phyloP scores from a whole-genome alignment of 257 asterid genomes.

The Solanum bukasovii region DNA sequence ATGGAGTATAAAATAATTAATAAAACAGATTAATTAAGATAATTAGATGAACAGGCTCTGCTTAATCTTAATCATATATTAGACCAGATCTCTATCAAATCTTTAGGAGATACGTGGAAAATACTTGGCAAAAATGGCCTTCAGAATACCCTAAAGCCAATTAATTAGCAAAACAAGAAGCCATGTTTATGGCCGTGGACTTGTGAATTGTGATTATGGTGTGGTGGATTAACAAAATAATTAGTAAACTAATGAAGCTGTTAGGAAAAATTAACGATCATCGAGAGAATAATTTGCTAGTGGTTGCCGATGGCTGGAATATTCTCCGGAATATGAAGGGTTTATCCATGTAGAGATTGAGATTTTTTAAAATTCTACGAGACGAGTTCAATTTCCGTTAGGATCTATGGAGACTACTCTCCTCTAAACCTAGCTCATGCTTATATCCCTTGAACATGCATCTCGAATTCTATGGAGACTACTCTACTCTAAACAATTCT shows the following conservation, averaged over 20 bases:
- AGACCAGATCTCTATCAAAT: not conserved
- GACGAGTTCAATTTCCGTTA: no score
- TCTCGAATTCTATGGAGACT: no score
- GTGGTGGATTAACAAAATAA: not conserved
- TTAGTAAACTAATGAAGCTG: not conserved
- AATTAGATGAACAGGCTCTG: not conserved
- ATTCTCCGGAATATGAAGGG: conserved; percentile 12
- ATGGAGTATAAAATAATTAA: not conserved
- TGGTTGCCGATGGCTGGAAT: not conserved
- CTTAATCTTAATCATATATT: not conserved
- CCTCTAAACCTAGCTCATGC: no score
- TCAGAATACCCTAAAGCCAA: not conserved
- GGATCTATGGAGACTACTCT: no score
- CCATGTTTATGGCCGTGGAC: not conserved
- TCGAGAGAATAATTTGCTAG: not conserved
- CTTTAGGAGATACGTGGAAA: not conserved
- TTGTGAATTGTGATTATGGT: not conserved
- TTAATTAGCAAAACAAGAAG: not conserved
- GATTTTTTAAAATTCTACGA: no score
- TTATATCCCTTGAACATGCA: not conserved
- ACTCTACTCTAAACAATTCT: not conserved
- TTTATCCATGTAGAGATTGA: no score
- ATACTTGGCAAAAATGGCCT: not conserved
- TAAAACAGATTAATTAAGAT: not conserved
- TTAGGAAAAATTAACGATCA: not conserved